phyloP scores from a whole-genome alignment of 2,329 filamentous ascomycete species.

The Sporothrix pseudoabietina region DNA sequence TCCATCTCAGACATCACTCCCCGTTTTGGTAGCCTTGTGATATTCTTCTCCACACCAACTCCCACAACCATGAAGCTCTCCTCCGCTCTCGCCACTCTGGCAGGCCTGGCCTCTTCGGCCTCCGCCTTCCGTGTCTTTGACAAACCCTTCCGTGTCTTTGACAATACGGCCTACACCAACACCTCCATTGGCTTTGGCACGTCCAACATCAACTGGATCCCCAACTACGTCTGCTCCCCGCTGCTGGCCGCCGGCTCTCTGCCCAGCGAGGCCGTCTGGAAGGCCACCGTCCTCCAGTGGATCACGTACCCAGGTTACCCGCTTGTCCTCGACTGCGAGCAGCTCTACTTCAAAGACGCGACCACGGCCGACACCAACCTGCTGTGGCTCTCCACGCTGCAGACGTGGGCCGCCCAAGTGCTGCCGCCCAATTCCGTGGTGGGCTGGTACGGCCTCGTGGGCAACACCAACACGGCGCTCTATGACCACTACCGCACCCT shows the following conservation, averaged over 20 bases:
- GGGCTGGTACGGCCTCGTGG: slow-evolving; percentile 29
- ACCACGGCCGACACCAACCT: slow-evolving; percentile 24
- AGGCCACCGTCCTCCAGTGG: slow-evolving; percentile 25
- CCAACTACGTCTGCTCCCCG: slow-evolving; percentile 27
- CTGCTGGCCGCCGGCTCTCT: slow-evolving; percentile 15
- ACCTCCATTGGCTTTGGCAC: slow-evolving; percentile 28
- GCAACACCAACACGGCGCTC: slow-evolving; percentile 27
- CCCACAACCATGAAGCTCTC: slow-evolving; percentile 16
- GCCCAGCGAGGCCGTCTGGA: slow-evolving; percentile 23
- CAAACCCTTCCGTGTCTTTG: slow-evolving; percentile 30
- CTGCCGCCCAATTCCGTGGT: slow-evolving; percentile 23
- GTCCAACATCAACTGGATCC: slow-evolving; percentile 31
- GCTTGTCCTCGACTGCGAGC: slow-evolving; percentile 31
- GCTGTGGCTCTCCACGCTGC: slow-evolving; percentile 19
- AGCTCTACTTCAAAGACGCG: slow-evolving; percentile 26
- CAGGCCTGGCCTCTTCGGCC: slow-evolving; percentile 5
- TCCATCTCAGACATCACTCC: neutral
- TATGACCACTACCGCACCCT: slow-evolving; percentile 29
- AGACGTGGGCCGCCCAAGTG: slow-evolving; percentile 29
- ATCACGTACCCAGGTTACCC: slow-evolving; percentile 29
- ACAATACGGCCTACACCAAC: slow-evolving; percentile 31
- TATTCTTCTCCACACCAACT: neutral
- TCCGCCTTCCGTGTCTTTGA: slow-evolving; percentile 29
- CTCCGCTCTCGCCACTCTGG: neutral
- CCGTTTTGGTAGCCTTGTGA: neutral